A percentile compares a stretch with the other conserved stretches of the same genome.
Evolutionary conservation across 495 filamentous ascomycete species (phyloP).

Genomic region (Aeminium ludgeri): DNA sequence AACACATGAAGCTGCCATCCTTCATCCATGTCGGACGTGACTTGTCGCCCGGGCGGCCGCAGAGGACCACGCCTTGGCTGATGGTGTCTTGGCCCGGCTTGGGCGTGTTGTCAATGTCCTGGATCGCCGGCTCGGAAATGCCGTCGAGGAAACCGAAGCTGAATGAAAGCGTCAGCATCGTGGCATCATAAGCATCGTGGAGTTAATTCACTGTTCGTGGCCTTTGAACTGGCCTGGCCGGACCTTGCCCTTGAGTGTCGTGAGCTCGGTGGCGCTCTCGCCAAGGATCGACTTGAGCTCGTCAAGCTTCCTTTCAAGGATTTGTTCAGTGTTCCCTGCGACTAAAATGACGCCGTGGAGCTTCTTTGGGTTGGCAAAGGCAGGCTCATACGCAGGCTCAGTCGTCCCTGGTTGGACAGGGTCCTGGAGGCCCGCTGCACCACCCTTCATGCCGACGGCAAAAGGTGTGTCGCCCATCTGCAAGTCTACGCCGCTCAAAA

Average conservation of each 20-base stretch:
- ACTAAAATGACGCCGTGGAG: conserved; percentile 23
- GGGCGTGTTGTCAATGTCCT: conserved; percentile 14
- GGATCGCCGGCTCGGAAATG: conserved; percentile 22
- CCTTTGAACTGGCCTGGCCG: conserved; percentile 22
- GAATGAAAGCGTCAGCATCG: conserved; percentile 6
- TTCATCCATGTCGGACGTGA: conserved; percentile 23
- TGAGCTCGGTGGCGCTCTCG: conserved; percentile 19
- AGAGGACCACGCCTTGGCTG: conserved; percentile 20
- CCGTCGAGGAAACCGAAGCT: conserved; percentile 27
- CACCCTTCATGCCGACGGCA: background rate
- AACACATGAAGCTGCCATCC: conserved; percentile 27
- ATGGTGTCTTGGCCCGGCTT: conserved; percentile 16
- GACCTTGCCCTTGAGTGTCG: conserved; percentile 18
- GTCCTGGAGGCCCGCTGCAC: background rate
- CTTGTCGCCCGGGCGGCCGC: conserved; percentile 17
- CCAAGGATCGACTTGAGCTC: conserved; percentile 18
- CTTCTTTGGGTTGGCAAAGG: conserved; percentile 18
- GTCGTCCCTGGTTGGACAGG: background rate
- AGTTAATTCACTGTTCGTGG: conserved; percentile 24
- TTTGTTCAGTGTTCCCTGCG: conserved; percentile 16
- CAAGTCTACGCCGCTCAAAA: background rate
- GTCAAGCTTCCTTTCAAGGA: conserved; percentile 11
- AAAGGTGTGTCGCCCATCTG: background rate
- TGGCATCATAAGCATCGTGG: background rate
- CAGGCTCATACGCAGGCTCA: conserved; percentile 4